Evolutionary conservation across 352 stramenopile genomes (phyloP), one percentile per base, ranked within the genome.

Genomic region (Nothophytophthora sp.): DNA sequence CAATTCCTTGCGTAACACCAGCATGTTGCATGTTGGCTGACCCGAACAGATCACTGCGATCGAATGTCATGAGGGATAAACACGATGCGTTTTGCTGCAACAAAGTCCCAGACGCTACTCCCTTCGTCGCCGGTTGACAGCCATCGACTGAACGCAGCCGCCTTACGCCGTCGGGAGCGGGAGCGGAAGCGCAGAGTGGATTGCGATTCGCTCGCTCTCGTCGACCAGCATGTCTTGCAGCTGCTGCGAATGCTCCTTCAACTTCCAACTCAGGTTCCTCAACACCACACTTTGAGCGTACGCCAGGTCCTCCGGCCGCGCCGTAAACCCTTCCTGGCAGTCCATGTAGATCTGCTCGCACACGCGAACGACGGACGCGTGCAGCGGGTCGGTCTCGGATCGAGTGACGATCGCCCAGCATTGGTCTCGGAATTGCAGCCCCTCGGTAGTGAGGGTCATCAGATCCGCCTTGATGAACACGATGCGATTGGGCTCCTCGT

Each of bases 291-390:
- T 64, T 42, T 60, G 55, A 4, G 43, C 50, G 33, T 55, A 55
- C 16, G 36, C 25, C 1, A 65, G 30, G 27, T 65, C 50, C 23
- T 55, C 50, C 1, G 15, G 42, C 15, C 56, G 56, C 32, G 56
- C 49, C 1, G 22, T 28, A 12, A 38, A 47, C 1, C 39, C 34
- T 3, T 30, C 45, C 16, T 59, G n/a, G n/a, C 39, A 27, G 13
- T 63, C 61, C 20, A 55, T 38, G 38, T 56, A 66, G 39, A 70
- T 60, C 19, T 64, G 55, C 35, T 63, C 58, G 23, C 54, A 70
- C n/a, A 48, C 52, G 1, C 55, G 55, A 8, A 70, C 55, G 1
- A 66, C 25, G 2, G 44, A 57, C 4, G 42, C 37, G 22, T 55
- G 55, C n/a, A n/a, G n/a, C 8, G 49, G 38, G 16, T 70, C 37